A percentile compares a stretch with the other conserved stretches of the same genome.
Conservation (phyloP, 176 grass and related monocot species). For the Ensete ventricosum region DNA sequence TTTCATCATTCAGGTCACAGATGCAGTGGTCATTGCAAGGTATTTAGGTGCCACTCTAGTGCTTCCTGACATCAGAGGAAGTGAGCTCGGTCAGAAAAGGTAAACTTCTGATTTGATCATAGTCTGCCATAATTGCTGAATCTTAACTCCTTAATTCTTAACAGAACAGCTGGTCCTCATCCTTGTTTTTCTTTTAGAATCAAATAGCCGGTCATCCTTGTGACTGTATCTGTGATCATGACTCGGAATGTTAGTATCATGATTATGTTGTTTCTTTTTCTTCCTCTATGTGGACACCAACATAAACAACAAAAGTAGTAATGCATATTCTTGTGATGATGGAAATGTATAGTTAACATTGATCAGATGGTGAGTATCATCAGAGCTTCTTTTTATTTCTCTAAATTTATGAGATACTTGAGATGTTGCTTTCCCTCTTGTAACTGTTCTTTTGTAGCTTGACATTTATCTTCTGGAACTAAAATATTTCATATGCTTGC, state of each 20-base stretch:
- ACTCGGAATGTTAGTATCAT: no score
- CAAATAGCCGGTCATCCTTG: no score
- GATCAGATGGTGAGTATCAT: no score
- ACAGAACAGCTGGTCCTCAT: background rate
- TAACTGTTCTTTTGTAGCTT: background rate
- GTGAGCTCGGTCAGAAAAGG: slow-evolving; percentile 62
- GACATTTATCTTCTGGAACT: slow-evolving; percentile 1
- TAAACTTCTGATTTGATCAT: slow-evolving; percentile 29
- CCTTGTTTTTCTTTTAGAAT: background rate
- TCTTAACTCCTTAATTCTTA: background rate
- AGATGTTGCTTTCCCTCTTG: background rate
- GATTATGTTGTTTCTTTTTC: no score
- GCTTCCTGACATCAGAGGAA: slow-evolving; percentile 80
- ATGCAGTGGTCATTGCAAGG: slow-evolving; percentile 83
- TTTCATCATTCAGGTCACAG: slow-evolving; percentile 44
- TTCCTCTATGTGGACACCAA: no score
- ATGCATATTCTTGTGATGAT: no score
- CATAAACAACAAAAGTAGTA: no score
- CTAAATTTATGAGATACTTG: no score
- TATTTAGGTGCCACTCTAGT: slow-evolving; percentile 75
- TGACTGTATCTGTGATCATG: no score
- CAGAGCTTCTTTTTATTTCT: no score
- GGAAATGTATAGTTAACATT: no score
- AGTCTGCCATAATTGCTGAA: background rate
- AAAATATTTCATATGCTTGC: slow-evolving; percentile 22